Percentiles rank a stretch among this genome's conserved stretches.
Evolutionary conservation across 176 grass and related monocot species (phyloP).

Genomic region (Otatea glauca): DNA sequence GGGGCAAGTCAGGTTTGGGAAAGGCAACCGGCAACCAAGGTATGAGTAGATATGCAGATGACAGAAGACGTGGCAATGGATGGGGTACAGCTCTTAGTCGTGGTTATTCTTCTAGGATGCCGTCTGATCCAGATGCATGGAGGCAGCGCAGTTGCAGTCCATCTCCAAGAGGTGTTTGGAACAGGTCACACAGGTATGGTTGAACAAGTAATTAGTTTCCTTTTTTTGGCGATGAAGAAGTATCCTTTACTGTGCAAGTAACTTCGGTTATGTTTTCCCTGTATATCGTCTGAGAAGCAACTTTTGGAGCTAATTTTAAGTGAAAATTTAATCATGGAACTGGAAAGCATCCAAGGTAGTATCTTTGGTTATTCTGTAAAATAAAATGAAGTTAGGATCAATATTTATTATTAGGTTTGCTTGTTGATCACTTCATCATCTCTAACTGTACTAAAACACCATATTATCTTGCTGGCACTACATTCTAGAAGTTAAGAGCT

Average conservation of each 20-base stretch:
- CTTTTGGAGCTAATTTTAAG: slow-evolving; percentile 1
- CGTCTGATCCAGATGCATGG: slow-evolving; percentile 63
- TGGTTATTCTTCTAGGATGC: slow-evolving; percentile 55
- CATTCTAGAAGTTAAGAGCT: slow-evolving; percentile 15
- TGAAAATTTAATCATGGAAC: not conserved
- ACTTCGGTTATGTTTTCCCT: slow-evolving; percentile 26
- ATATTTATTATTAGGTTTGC: slow-evolving; percentile 28
- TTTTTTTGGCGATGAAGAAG: not conserved
- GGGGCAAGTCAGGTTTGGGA: slow-evolving; percentile 47
- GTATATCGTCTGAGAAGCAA: slow-evolving; percentile 6
- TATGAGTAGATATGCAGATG: slow-evolving; percentile 51
- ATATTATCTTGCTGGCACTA: slow-evolving; percentile 17
- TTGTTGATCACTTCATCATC: not conserved
- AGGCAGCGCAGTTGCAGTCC: slow-evolving; percentile 58
- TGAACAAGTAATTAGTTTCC: slow-evolving; percentile 21
- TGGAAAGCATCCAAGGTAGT: slow-evolving; percentile 15
- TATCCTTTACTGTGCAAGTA: slow-evolving; percentile 18
- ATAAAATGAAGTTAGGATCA: slow-evolving; percentile 25
- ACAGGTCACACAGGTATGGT: slow-evolving; percentile 59
- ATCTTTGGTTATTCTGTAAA: slow-evolving; percentile 22
- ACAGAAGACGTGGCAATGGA: slow-evolving; percentile 54
- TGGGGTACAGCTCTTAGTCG: slow-evolving; percentile 48
- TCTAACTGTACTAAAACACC: slow-evolving; percentile 22
- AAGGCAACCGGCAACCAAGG: slow-evolving; percentile 48
- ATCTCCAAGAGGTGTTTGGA: slow-evolving; percentile 73